Evolutionary conservation across 108 stramenopile genomes (phyloP).

Genomic region (Cyclotella atomus): DNA sequence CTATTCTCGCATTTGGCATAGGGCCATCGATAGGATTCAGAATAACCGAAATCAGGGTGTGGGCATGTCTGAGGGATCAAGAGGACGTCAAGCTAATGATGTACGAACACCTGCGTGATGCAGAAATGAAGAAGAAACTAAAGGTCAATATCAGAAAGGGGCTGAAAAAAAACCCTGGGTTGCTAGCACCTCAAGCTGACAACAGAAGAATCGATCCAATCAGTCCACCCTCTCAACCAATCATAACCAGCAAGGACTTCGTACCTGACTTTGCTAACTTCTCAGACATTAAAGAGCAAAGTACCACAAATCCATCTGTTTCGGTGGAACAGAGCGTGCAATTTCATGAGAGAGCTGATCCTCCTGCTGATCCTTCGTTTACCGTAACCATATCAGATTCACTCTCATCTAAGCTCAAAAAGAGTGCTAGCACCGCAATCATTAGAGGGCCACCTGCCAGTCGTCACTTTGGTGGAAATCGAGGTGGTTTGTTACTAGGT

Average conservation of each 20-base stretch:
- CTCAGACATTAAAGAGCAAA: not conserved
- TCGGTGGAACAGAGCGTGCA: not conserved
- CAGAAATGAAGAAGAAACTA: slow-evolving; percentile 84
- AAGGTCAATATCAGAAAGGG: slow-evolving; percentile 82
- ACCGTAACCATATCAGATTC: slow-evolving; percentile 59
- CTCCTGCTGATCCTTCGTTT: slow-evolving; percentile 38
- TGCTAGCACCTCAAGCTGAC: slow-evolving; percentile 44
- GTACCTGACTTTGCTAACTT: slow-evolving; percentile 29
- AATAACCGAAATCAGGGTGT: slow-evolving; percentile 84
- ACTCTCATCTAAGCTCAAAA: slow-evolving; percentile 74
- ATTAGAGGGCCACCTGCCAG: slow-evolving; percentile 88
- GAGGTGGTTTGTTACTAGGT: slow-evolving; percentile 65
- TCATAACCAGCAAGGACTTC: slow-evolving; percentile 5
- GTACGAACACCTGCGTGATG: slow-evolving; percentile 80
- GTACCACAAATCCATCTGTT: not conserved
- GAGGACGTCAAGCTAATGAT: slow-evolving; percentile 85
- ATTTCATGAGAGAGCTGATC: not conserved
- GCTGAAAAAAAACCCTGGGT: slow-evolving; percentile 23
- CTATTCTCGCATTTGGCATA: slow-evolving; percentile 75
- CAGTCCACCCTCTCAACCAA: slow-evolving; percentile 19
- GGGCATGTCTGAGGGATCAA: slow-evolving; percentile 74
- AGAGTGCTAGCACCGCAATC: slow-evolving; percentile 81
- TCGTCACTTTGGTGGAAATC: slow-evolving; percentile 88
- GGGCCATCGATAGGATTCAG: slow-evolving; percentile 66
- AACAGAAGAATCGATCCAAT: slow-evolving; percentile 32